These are phyloP conservation scores for Phytophthora ohioensis DNA, from an alignment of 352 stramenopile species.

Conservation along the genomic window DNA sequence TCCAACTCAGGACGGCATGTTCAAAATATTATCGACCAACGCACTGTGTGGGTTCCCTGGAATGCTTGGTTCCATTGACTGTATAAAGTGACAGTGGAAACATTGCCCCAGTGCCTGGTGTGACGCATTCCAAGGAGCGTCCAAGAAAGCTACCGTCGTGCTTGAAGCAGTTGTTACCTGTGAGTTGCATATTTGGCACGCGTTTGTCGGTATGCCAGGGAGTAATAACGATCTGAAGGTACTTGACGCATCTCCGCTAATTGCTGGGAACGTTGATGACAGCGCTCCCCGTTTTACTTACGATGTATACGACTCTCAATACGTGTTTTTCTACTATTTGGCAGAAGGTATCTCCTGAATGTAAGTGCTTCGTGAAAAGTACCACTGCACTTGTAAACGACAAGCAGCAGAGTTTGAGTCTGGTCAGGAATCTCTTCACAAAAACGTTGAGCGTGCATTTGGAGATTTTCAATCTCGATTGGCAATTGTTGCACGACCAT, in stretches of 20 bases:
- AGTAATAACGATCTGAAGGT: conserved; percentile 16
- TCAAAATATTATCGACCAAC: too few species aligned
- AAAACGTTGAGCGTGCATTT: conserved; percentile 5
- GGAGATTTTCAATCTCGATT: conserved; percentile 12
- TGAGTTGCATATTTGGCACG: conserved; percentile 13
- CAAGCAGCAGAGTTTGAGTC: neutral
- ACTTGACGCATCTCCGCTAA: conserved; percentile 4
- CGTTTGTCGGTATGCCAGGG: conserved; percentile 12
- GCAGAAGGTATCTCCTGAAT: conserved; percentile 13
- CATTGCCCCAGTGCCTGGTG: conserved; percentile 20
- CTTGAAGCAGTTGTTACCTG: conserved; percentile 7
- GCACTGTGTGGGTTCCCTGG: neutral
- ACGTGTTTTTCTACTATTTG: conserved; percentile 14
- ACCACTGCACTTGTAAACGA: neutral
- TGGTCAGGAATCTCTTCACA: neutral
- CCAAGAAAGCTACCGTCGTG: conserved; percentile 3
- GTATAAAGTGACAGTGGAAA: conserved; percentile 21
- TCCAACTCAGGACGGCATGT: neutral
- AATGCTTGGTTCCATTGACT: conserved; percentile 13
- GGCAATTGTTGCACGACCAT: conserved; percentile 1
- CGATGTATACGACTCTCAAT: neutral
- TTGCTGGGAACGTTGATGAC: conserved; percentile 1
- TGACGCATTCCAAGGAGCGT: conserved; percentile 11
- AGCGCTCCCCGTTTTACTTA: conserved; percentile 6
- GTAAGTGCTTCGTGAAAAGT: conserved; percentile 10